Percentiles rank a stretch among this genome's conserved stretches.
Evolutionary conservation across 305 asterid species (phyloP).

Genomic region (Rubia balearica): DNA sequence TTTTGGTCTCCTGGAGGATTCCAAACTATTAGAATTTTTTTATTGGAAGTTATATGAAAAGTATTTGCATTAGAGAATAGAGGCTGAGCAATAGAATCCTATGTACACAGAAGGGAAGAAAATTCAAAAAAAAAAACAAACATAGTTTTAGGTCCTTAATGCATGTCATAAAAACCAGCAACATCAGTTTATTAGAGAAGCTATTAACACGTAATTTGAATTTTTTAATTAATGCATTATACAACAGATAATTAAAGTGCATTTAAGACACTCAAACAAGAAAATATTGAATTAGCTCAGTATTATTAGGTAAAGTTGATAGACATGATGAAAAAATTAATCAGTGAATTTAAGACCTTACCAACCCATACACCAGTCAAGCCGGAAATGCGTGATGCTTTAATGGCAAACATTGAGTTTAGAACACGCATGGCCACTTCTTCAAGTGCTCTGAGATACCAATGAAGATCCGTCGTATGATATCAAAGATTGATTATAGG

Average conservation of each 20-base stretch:
- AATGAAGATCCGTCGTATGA: constrained; percentile 73
- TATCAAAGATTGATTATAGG: constrained; percentile 82
- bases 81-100: neutral
- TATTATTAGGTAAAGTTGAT: neutral
- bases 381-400: constrained; percentile 65
- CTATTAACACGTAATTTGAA: no score
- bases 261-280: neutral
- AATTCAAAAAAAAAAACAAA: neutral
- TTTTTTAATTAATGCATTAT: neutral
- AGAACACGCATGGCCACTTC: constrained; percentile 81
- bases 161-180: neutral
- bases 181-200: neutral
- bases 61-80: neutral
- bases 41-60: neutral
- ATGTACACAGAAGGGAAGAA: neutral
- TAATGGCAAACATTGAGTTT: constrained; percentile 48
- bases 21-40: constrained; percentile 12
- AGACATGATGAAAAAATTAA: neutral
- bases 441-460: constrained; percentile 88
- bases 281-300: neutral
- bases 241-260: neutral
- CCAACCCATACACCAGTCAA: constrained; percentile 23
- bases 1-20: constrained; percentile 52
- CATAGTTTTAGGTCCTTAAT: neutral
- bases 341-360: constrained; percentile 28